phyloP scores from a whole-genome alignment of 2,329 filamentous ascomycete genomes.

The Cercospora sp. region DNA sequence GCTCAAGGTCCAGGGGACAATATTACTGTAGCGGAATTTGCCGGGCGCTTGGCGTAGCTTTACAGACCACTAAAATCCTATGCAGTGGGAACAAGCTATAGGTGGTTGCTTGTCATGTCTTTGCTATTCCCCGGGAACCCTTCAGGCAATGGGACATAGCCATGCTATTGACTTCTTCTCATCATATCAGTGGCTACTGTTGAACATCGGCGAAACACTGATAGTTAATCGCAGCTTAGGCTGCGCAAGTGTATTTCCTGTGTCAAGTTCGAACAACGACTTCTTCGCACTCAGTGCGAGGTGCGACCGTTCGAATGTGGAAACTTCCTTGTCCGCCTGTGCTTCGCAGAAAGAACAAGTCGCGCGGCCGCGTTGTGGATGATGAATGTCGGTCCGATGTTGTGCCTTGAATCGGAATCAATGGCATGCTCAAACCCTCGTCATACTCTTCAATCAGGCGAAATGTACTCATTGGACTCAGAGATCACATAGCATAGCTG shows the following conservation, averaged over 20 bases:
- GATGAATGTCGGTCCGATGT: not conserved
- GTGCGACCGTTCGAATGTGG: not conserved
- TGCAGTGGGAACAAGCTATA: too few relatives aligned
- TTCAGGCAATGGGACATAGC: too few relatives aligned
- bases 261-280: not conserved
- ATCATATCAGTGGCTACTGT: too few relatives aligned
- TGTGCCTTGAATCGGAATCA: not conserved
- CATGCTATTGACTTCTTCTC: too few relatives aligned
- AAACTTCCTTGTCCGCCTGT: not conserved
- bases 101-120: too few relatives aligned
- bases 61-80: too few relatives aligned
- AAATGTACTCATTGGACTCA: not conserved
- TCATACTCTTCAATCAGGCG: not conserved
- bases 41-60: not conserved
- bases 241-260: too few relatives aligned
- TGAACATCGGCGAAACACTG: too few relatives aligned
- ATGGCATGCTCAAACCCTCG: not conserved
- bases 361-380: not conserved
- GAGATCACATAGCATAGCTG: not conserved
- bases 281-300: not conserved
- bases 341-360: too few relatives aligned
- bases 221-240: too few relatives aligned
- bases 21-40: not conserved
- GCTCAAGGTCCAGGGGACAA: not conserved
- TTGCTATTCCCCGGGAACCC: too few relatives aligned